Evolutionary conservation across 257 asterid species (phyloP), one percentile per base, ranked within the genome.

Genomic region (Solanum etuberosum): DNA sequence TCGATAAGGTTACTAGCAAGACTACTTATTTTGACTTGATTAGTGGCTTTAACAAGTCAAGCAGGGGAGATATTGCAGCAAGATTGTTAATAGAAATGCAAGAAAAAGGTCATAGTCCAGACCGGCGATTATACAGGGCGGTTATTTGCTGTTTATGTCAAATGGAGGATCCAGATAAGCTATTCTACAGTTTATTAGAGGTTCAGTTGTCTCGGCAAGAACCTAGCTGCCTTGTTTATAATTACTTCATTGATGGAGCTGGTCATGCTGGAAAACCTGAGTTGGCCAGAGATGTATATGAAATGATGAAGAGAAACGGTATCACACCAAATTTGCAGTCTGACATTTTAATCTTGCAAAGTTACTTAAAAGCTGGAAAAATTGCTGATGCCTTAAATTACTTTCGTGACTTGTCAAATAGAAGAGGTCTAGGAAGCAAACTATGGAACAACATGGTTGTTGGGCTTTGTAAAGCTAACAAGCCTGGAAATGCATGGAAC

Each of bases 11-110:
- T 42, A 68, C 94, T 67, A 87, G 86, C 86, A 92, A 40, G 93
- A 76, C 38, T 76, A 91, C 94, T 88, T 97, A 95, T 85, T 83
- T 63, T 84, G 82, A 88, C 92, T 89, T 95, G 90, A 94, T 97
- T 42, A 72, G 86, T 21, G 97, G 96, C 63, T 94, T 93, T 89
- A 89, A 86, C 87, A 88, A 86, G 88, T 86, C 91, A 37, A 88
- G 92, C 73, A 93, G 92, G 91, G 98, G 91, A 90, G 95, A 93
- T 86, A 85, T 92, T 86, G 97, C 97, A 9, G 95, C 95, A 65
- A 92, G 90, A 86, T 89, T 97, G 84, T 92, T 95, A 71, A 73
- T 95, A 48, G 98, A 95, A 91, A 95, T 97, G 98, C 98, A 95
- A 93, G 96, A 92, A 80, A 94, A 91, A 70, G 95, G 96, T 71